phyloP scores from a whole-genome alignment of 2,329 filamentous ascomycete species.

The Trichoderma brevicompactum region DNA sequence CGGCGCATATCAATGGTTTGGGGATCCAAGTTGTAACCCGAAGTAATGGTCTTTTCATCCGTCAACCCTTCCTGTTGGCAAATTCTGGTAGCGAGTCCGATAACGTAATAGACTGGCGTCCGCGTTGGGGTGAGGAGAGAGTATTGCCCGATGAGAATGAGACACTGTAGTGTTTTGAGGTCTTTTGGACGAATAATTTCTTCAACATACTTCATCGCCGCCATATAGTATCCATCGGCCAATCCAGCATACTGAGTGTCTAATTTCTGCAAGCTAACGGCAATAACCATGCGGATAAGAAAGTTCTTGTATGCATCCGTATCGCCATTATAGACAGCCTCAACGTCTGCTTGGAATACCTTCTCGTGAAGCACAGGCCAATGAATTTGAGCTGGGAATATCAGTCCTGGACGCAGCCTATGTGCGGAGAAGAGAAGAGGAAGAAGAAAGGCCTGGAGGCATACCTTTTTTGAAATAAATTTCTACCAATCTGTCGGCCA shows the following conservation, averaged over 20 bases:
- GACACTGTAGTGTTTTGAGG: conserved; percentile 85
- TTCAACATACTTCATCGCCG: conserved; percentile 83
- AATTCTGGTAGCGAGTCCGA: conserved; percentile 84
- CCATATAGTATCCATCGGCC: conserved; percentile 92
- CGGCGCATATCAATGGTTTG: conserved; percentile 88
- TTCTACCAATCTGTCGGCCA: conserved; percentile 79
- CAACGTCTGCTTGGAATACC: conserved; percentile 73
- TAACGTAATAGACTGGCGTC: conserved; percentile 90
- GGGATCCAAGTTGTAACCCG: conserved; percentile 65
- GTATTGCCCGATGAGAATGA: conserved; percentile 85
- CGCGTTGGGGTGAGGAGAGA: conserved; percentile 89
- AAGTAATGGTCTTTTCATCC: conserved; percentile 84
- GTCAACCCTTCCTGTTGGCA: conserved; percentile 87
- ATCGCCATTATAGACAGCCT: conserved; percentile 78
- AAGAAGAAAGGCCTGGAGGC: conserved; percentile 32
- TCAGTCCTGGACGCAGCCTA: conserved; percentile 28
- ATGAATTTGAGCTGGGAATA: conserved; percentile 74
- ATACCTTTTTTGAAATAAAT: conserved; percentile 84
- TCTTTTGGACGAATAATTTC: conserved; percentile 86
- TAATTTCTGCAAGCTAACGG: conserved; percentile 92
- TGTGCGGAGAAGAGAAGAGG: background rate
- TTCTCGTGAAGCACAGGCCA: conserved; percentile 86
- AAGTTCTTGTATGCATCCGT: conserved; percentile 85
- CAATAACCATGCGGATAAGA: conserved; percentile 86
- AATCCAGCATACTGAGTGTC: conserved; percentile 88